Evolutionary conservation across 441 rosid species (phyloP).

Genomic region (Croton laevigatus): DNA sequence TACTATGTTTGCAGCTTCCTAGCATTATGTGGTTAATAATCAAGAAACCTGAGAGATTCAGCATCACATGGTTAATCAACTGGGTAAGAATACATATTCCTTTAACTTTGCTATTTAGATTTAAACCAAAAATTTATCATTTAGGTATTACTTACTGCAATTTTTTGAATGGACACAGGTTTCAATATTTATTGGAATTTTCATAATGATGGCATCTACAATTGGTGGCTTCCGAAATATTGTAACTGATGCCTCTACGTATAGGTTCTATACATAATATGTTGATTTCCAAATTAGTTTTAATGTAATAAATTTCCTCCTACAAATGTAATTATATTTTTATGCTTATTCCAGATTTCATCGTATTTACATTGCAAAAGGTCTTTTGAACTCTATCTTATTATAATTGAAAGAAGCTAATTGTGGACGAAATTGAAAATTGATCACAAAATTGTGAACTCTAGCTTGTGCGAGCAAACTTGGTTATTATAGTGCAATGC

Average conservation of each 20-base stretch:
- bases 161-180: slow-evolving; percentile 43
- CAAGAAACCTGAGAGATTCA: slow-evolving; percentile 79
- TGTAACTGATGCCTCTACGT: slow-evolving; percentile 65
- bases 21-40: slow-evolving; percentile 84
- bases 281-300: background rate
- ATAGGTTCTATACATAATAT: slow-evolving; percentile 66
- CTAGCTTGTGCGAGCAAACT: no score
- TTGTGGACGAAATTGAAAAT: no score
- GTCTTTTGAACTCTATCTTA: no score
- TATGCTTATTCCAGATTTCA: no score
- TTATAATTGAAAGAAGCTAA: no score
- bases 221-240: slow-evolving; percentile 90
- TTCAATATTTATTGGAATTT: slow-evolving; percentile 53
- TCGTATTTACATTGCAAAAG: no score
- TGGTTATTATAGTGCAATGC: no score
- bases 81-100: slow-evolving; percentile 51
- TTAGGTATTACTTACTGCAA: background rate
- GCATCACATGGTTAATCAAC: slow-evolving; percentile 69
- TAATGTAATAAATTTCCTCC: background rate
- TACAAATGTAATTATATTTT: no score
- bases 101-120: background rate
- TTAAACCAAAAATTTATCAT: no score
- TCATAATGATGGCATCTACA: slow-evolving; percentile 84
- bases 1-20: slow-evolving; percentile 59
- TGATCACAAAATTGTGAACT: no score